phyloP scores from a whole-genome alignment of 2,329 filamentous ascomycete genomes.

The Purpureocillium takamizusanense region DNA sequence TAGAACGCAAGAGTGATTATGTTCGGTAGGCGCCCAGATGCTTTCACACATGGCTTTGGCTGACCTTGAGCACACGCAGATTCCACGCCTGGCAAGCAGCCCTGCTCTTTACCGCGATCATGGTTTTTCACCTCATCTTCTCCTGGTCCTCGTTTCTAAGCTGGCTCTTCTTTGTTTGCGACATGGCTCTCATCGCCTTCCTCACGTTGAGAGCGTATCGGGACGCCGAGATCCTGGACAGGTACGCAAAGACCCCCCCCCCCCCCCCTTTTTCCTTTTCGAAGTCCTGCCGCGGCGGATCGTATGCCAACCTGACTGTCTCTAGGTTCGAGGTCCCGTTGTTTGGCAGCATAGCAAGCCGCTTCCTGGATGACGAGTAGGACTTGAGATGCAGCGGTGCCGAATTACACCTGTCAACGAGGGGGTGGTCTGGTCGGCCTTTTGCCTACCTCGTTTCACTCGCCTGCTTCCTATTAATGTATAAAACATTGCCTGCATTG shows the following conservation, averaged over 20 bases:
- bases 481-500: too few species aligned
- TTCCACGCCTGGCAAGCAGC: conserved; percentile 97
- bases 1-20: conserved; percentile 95
- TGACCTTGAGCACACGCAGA: conserved; percentile 31
- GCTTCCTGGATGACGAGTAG: conserved; percentile 78
- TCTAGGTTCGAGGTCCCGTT: conserved; percentile 75
- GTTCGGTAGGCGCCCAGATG: conserved; percentile 55
- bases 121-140: conserved; percentile 77
- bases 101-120: conserved; percentile 65
- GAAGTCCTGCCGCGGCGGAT: too few species aligned
- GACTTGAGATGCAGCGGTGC: too few species aligned
- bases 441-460: too few species aligned
- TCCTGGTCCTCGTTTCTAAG: conserved; percentile 77
- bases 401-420: too few species aligned
- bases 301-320: too few species aligned
- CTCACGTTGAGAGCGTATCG: conserved; percentile 72
- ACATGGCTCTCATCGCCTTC: conserved; percentile 68
- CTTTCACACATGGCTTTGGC: neutral
- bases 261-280: neutral
- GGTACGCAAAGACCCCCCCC: conserved; percentile 29
- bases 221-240: conserved; percentile 62
- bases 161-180: conserved; percentile 71
- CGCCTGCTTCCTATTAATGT: too few species aligned
- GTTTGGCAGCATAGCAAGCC: conserved; percentile 76
- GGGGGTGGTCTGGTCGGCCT: too few species aligned